Percentiles rank a stretch among this genome's conserved stretches.
Conservation (phyloP, 2,329 filamentous ascomycete species). For the Aspergillus clavatus region DNA sequence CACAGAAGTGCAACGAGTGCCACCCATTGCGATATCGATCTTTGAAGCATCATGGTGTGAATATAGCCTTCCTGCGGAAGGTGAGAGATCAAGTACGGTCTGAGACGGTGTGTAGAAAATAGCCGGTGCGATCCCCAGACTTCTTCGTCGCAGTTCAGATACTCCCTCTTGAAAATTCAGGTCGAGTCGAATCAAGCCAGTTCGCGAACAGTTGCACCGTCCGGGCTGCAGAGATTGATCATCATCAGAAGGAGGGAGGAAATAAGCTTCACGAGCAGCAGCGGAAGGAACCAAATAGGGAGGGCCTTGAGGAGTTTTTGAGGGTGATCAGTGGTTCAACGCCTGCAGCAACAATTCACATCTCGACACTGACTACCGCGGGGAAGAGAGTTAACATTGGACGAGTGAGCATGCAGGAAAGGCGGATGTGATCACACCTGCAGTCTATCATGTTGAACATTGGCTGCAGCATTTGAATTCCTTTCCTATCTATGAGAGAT, state of each 20-base stretch:
- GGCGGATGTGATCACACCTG: constrained; percentile 29
- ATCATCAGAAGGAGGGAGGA: constrained; percentile 10
- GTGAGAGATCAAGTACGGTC: neutral
- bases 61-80: constrained; percentile 1
- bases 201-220: constrained; percentile 1
- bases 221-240: constrained; percentile 7
- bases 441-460: constrained; percentile 12
- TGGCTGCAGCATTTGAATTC: neutral
- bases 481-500: neutral
- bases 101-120: neutral
- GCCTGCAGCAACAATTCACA: constrained; percentile 13
- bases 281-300: constrained; percentile 10
- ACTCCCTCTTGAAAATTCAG: constrained; percentile 1
- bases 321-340: constrained; percentile 18
- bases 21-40: constrained; percentile 26
- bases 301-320: constrained; percentile 29
- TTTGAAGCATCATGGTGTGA: constrained; percentile 24
- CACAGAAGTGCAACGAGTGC: constrained; percentile 32
- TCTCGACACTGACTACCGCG: constrained; percentile 9
- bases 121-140: neutral
- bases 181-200: constrained; percentile 3
- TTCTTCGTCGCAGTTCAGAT: neutral
- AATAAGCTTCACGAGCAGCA: constrained; percentile 19
- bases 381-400: constrained; percentile 7
- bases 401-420: constrained; percentile 25